These are phyloP conservation scores for Lepraria neglecta DNA, from an alignment of 495 filamentous ascomycete genomes.

Conservation along the genomic window DNA sequence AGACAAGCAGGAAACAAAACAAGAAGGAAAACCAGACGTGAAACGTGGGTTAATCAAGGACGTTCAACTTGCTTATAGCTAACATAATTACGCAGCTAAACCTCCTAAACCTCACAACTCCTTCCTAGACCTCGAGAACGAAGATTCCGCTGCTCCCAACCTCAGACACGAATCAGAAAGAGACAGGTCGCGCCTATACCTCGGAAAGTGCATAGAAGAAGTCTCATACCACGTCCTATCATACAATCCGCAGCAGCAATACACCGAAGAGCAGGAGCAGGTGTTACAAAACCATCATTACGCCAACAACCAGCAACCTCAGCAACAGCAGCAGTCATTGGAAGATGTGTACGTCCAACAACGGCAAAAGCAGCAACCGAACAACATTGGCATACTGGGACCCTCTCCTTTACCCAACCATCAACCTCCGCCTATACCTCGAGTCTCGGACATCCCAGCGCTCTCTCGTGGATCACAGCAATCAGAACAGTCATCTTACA, in stretches of 20 bases:
- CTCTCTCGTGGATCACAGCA: constrained; percentile 35
- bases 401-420: constrained; percentile 44
- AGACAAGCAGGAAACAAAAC: constrained; percentile 39
- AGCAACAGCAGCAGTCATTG: constrained; percentile 34
- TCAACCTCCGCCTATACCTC: constrained; percentile 39
- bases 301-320: constrained; percentile 37
- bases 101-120: constrained; percentile 37
- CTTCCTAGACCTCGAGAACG: constrained; percentile 41
- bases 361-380: constrained; percentile 39
- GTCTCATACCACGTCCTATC: constrained; percentile 51
- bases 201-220: constrained; percentile 52
- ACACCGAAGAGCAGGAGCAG: constrained; percentile 37
- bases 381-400: constrained; percentile 40
- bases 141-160: constrained; percentile 51
- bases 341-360: constrained; percentile 48
- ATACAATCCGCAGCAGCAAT: constrained; percentile 39
- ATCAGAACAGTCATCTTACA: constrained; percentile 31
- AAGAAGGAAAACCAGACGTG: constrained; percentile 40
- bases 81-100: constrained; percentile 31
- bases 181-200: constrained; percentile 46
- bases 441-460: constrained; percentile 40
- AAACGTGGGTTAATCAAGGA: constrained; percentile 28
- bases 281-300: constrained; percentile 41
- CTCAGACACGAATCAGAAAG: constrained; percentile 50
- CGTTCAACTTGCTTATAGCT: not conserved